A percentile compares a stretch with the other conserved stretches of the same genome.
phyloP scores from a whole-genome alignment of 169 alveolate species.

The Eimeria praecox region DNA sequence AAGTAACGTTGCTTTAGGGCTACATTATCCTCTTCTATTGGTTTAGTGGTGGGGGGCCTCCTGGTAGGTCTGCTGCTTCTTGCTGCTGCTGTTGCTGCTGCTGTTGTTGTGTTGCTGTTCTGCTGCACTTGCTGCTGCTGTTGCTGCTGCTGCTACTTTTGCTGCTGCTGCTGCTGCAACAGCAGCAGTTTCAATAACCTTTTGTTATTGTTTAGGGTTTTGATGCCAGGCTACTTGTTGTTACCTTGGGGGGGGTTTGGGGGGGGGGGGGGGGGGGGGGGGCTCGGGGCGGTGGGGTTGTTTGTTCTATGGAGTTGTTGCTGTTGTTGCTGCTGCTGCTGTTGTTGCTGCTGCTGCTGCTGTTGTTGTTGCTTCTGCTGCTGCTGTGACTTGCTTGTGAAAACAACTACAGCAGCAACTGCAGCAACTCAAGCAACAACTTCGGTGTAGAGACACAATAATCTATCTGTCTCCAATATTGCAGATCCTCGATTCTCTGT shows the following conservation, averaged over 20 bases:
- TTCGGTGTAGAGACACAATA: not conserved
- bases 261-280: conserved; percentile 23
- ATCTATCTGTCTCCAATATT: not conserved
- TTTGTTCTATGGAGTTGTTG: not conserved
- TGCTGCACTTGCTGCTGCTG: conserved; percentile 2
- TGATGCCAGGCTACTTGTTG: too few species aligned
- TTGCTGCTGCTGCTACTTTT: not conserved
- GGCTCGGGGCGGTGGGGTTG: conserved; percentile 15
- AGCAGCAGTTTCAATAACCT: not conserved
- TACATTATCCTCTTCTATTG: not conserved
- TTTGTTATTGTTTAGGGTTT: not conserved
- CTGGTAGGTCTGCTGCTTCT: not conserved
- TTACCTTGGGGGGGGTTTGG: not conserved
- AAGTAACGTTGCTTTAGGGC: not conserved
- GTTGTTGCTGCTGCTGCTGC: not conserved
- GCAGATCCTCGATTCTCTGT: not conserved
- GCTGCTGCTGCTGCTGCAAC: not conserved
- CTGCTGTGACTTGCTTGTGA: not conserved
- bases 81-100: conserved; percentile 18
- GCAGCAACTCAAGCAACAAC: not conserved
- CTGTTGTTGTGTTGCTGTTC: not conserved
- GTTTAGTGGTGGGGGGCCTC: conserved; percentile 23
- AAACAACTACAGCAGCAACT: not conserved
- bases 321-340: not conserved
- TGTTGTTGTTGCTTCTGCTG: not conserved